These are phyloP conservation scores for Fusarium haematococcum DNA, from an alignment of 2,329 filamentous ascomycete genomes.

Conservation along the genomic window DNA sequence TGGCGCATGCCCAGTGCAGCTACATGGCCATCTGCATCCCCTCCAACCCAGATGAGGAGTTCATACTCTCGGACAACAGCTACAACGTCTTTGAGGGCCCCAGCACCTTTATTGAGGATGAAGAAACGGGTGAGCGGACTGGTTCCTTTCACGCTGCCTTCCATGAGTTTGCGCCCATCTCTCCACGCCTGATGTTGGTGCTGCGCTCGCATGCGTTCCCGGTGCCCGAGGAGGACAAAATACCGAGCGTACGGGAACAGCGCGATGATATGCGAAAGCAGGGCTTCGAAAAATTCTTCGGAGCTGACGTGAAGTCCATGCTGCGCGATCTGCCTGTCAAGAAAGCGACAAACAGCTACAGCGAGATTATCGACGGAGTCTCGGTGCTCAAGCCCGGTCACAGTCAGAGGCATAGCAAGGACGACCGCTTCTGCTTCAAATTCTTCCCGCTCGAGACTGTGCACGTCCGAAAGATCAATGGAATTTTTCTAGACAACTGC, in stretches of 20 bases:
- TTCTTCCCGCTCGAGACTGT: background rate
- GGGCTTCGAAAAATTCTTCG: background rate
- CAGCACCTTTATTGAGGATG: slow-evolving; percentile 22
- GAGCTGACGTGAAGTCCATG: background rate
- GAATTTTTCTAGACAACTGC: background rate
- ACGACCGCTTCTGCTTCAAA: slow-evolving; percentile 8
- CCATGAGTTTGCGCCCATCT: slow-evolving; percentile 47
- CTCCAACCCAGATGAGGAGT: slow-evolving; percentile 31
- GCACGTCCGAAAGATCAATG: background rate
- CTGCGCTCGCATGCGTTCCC: slow-evolving; percentile 37
- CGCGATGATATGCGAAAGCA: background rate
- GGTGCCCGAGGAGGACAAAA: slow-evolving; percentile 34
- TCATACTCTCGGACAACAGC: slow-evolving; percentile 38
- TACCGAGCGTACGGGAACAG: background rate
- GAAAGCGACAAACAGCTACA: slow-evolving; percentile 10
- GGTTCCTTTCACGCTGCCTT: slow-evolving; percentile 17
- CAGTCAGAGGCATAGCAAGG: background rate
- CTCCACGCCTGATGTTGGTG: slow-evolving; percentile 45
- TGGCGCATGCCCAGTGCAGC: slow-evolving; percentile 32
- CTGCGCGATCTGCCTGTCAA: slow-evolving; percentile 1
- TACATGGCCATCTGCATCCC: slow-evolving; percentile 48
- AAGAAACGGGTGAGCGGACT: slow-evolving; percentile 20
- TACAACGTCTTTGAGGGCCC: slow-evolving; percentile 46
- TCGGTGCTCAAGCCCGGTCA: background rate
- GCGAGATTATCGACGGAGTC: background rate